Conservation (phyloP, 1,139 yeast species). For the Starmera stellimalicola region DNA sequence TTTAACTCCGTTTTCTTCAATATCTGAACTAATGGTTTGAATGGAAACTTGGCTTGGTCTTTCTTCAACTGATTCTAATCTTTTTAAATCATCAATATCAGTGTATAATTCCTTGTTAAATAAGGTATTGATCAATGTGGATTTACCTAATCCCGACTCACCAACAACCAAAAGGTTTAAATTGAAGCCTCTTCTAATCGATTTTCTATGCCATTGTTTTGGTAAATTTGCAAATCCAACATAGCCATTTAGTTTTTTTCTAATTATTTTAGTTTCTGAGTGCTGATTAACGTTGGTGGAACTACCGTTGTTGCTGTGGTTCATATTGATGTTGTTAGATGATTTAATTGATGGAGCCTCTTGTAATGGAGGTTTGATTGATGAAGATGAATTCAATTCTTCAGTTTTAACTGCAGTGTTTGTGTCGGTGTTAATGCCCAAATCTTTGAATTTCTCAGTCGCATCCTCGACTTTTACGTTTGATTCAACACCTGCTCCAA, state of each 20-base stretch:
- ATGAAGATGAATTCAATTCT: neutral
- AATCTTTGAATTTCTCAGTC: neutral
- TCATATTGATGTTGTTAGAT: neutral
- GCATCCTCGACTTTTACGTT: neutral
- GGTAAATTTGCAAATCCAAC: slow-evolving; percentile 98
- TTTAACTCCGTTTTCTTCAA: slow-evolving; percentile 91
- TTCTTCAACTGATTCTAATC: slow-evolving; percentile 19
- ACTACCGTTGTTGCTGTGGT: no score
- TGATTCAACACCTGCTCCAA: neutral
- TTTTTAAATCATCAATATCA: slow-evolving; percentile 22
- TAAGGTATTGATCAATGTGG: slow-evolving; percentile 84
- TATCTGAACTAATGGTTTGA: slow-evolving; percentile 57
- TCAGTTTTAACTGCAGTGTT: neutral
- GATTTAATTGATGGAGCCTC: slow-evolving; percentile 2
- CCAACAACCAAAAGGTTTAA: slow-evolving; percentile 87
- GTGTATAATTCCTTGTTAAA: slow-evolving; percentile 70
- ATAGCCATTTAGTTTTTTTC: slow-evolving; percentile 79
- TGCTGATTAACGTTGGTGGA: neutral
- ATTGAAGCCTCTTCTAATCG: slow-evolving; percentile 88
- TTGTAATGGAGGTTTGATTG: slow-evolving; percentile 2
- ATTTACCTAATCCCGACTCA: slow-evolving; percentile 88
- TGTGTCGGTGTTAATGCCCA: neutral
- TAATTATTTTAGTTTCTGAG: slow-evolving; percentile 44
- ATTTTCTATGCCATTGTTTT: slow-evolving; percentile 97
- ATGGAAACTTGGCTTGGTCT: slow-evolving; percentile 39